Evolutionary conservation across 2,329 filamentous ascomycete species (phyloP), one percentile per base, ranked within the genome.

Genomic region (Gaeumannomyces tritici): DNA sequence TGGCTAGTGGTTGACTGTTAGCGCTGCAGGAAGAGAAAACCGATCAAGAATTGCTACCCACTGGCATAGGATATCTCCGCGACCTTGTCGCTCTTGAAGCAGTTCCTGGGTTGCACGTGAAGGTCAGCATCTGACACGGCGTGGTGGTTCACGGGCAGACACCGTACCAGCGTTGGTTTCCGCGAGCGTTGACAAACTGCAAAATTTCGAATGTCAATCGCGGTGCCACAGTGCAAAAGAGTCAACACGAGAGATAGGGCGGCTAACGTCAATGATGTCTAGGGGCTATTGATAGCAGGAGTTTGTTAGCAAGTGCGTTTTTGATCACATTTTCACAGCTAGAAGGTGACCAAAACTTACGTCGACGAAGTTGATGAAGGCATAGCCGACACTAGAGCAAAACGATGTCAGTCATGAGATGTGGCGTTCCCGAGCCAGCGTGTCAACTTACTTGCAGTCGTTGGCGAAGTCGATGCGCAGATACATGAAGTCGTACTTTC

Each of bases 21-120:
- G 55, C 55, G 13, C 26, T 28, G 55, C 55, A 29, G 26, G 11
- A 27, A 24, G 28, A 51, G n/a, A 51, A n/a, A n/a, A 9, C 21
- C 9, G n/a, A 24, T 21, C 6, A n/a, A 51, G 2, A 35, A 60
- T 35, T 51, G 29, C 13, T 9, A 80, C 88, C 77, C 75, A 92
- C 89, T 96, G n/a, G 95, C 95, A 73, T 98, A 99, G 0, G 93
- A 96, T 57, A 98, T 86, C 73, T 96, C 91, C 0, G 91, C 90
- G 59, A 91, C 81, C 74, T 96, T 97, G 75, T 91, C 86, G 51
- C 88, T 91, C 70, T 89, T 89, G 77, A 90, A 93, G 66, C 88
- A 89, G 67, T 89, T 88, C 91, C 89, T 90, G 60, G 63, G 13
- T 26, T 12, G 15, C 21, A 28, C 29, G 18, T 21, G 21, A 11